A percentile compares a stretch with the other conserved stretches of the same genome.
Evolutionary conservation across 352 stramenopile species (phyloP).

Genomic region (Hyaloperonospora arabidopsidis): DNA sequence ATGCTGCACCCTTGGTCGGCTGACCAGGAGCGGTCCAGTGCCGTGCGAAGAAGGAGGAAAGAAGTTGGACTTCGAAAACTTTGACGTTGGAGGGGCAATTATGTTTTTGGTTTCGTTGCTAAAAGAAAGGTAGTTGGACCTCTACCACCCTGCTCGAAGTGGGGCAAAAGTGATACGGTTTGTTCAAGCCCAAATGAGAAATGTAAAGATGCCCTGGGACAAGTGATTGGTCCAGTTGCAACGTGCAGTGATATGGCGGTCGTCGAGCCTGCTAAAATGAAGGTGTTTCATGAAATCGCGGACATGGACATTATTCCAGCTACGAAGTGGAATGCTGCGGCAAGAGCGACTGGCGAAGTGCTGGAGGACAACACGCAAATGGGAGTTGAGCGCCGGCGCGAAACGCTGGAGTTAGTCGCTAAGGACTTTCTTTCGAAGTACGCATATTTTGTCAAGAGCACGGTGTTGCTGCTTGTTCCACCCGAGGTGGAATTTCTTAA

Average conservation of each 20-base stretch:
- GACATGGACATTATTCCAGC: conserved; percentile 35
- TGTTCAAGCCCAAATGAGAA: conserved; percentile 20
- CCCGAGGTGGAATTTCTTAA: conserved; percentile 41
- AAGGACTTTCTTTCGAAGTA: conserved; percentile 49
- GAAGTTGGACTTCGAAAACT: conserved; percentile 38
- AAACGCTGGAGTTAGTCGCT: conserved; percentile 26
- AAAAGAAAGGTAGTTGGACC: conserved; percentile 10
- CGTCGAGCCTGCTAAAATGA: conserved; percentile 23
- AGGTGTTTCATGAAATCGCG: conserved; percentile 28
- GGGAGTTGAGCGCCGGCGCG: conserved; percentile 33
- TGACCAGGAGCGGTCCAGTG: conserved; percentile 25
- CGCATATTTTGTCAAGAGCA: conserved; percentile 38
- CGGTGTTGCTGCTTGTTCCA: conserved; percentile 32
- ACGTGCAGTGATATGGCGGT: conserved; percentile 28
- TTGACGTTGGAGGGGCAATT: conserved; percentile 41
- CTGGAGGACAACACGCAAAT: conserved; percentile 23
- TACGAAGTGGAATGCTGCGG: conserved; percentile 29
- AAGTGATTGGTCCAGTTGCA: conserved; percentile 12
- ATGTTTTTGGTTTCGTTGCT: conserved; percentile 46
- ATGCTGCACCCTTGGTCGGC: conserved; percentile 8
- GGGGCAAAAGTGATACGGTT: conserved; percentile 28
- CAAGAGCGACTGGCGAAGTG: conserved; percentile 25
- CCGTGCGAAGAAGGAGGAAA: conserved; percentile 35
- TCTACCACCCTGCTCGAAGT: conserved; percentile 15
- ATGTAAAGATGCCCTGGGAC: conserved; percentile 26